A percentile compares a stretch with the other conserved stretches of the same genome.
phyloP scores from a whole-genome alignment of 2,329 filamentous ascomycete genomes.

The Botrytis porri region DNA sequence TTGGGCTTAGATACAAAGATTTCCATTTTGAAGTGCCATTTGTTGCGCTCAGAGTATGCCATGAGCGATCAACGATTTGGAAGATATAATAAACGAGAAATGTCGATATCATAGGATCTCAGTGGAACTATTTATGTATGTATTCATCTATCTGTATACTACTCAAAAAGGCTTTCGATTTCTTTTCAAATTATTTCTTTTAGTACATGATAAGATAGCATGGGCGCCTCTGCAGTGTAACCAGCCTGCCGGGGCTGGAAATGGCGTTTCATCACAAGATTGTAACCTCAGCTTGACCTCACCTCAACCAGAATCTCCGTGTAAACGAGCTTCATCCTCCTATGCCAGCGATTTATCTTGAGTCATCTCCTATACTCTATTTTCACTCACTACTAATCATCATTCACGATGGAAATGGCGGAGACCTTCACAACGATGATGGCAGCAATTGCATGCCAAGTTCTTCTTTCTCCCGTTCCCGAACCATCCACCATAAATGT shows the following conservation, averaged over 20 bases:
- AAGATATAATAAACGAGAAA: neutral
- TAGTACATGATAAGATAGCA: neutral
- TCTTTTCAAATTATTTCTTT: neutral
- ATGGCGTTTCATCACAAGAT: neutral
- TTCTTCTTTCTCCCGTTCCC: neutral
- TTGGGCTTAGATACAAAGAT: neutral
- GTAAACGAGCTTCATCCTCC: neutral
- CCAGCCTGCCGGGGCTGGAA: neutral
- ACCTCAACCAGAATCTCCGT: neutral
- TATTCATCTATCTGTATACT: neutral
- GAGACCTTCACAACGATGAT: neutral
- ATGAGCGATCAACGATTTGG: neutral
- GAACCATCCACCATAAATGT: constrained; percentile 1
- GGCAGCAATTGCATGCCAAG: neutral
- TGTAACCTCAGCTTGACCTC: neutral
- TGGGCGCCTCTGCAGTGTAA: neutral
- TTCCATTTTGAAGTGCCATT: neutral
- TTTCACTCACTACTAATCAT: no score
- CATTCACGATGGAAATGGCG: neutral
- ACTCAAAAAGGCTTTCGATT: neutral
- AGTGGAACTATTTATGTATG: neutral
- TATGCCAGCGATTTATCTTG: neutral
- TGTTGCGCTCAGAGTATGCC: no score
- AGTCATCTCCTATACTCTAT: neutral
- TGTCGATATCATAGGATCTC: neutral